Conservation (phyloP, 441 rosid species). For the Pelargonium myrrhifolium region DNA sequence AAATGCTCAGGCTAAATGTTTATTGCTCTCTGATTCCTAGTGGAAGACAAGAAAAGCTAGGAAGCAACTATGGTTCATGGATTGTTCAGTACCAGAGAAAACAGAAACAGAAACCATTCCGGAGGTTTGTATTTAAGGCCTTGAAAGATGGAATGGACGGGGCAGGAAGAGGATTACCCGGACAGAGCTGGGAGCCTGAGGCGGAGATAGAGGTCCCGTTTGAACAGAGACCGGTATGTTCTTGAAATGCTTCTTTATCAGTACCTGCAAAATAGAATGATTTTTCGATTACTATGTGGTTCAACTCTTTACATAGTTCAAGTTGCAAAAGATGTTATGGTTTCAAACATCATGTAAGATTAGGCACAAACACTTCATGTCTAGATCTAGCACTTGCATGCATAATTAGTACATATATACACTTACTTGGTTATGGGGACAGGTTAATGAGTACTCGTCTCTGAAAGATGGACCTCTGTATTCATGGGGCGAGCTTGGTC, state of each 20-base stretch:
- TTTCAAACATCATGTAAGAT: too few relatives aligned
- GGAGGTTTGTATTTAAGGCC: slow-evolving; percentile 40
- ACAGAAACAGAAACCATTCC: slow-evolving; percentile 24
- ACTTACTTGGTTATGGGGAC: slow-evolving; percentile 10
- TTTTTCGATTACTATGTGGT: neutral
- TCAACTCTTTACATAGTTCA: neutral
- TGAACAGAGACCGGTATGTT: slow-evolving; percentile 83
- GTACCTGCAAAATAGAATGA: neutral
- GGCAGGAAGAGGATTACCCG: slow-evolving; percentile 53
- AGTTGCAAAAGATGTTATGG: too few relatives aligned
- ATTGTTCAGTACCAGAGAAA: slow-evolving; percentile 25
- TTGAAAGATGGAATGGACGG: slow-evolving; percentile 55
- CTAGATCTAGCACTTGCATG: too few relatives aligned
- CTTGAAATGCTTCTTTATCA: neutral
- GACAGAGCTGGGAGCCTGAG: slow-evolving; percentile 80
- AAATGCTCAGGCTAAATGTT: slow-evolving; percentile 58
- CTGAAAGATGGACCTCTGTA: slow-evolving; percentile 69
- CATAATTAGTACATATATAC: neutral
- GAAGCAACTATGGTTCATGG: slow-evolving; percentile 35
- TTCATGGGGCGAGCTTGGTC: slow-evolving; percentile 84
- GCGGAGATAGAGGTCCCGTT: slow-evolving; percentile 78
- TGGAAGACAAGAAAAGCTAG: slow-evolving; percentile 37
- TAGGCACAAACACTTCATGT: too few relatives aligned
- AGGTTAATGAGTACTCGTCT: slow-evolving; percentile 87
- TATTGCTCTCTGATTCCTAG: slow-evolving; percentile 44